phyloP scores from a whole-genome alignment of 2,329 filamentous ascomycete genomes.

The Neoarthrinium moseri region DNA sequence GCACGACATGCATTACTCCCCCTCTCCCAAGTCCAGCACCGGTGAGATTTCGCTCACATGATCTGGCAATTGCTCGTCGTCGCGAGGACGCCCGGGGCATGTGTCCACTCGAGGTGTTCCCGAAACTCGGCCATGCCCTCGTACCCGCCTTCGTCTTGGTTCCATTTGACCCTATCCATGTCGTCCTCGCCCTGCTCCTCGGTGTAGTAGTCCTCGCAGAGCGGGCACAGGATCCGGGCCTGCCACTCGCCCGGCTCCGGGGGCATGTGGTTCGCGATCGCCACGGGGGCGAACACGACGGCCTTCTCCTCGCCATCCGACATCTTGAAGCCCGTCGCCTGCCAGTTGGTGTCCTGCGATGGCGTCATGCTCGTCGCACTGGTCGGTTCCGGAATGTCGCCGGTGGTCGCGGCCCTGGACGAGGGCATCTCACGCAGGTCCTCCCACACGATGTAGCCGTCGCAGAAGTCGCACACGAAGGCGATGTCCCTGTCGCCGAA shows the following conservation, averaged over 20 bases:
- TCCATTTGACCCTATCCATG: slow-evolving; percentile 46
- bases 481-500: slow-evolving; percentile 54
- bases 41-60: slow-evolving; percentile 37
- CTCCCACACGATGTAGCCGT: slow-evolving; percentile 59
- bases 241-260: slow-evolving; percentile 51
- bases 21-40: background rate
- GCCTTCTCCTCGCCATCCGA: slow-evolving; percentile 45
- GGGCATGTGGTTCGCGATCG: slow-evolving; percentile 56
- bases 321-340: slow-evolving; percentile 43
- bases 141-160: slow-evolving; percentile 47
- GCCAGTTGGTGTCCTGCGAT: slow-evolving; percentile 44
- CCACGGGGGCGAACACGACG: slow-evolving; percentile 55
- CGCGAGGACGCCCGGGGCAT: slow-evolving; percentile 37
- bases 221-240: slow-evolving; percentile 51
- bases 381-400: slow-evolving; percentile 18
- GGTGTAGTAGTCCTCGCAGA: slow-evolving; percentile 54
- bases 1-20: no score
- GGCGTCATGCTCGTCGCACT: slow-evolving; percentile 10
- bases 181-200: slow-evolving; percentile 49
- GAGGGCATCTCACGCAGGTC: slow-evolving; percentile 54
- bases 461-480: slow-evolving; percentile 62
- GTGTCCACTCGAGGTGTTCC: slow-evolving; percentile 58
- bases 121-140: slow-evolving; percentile 47
- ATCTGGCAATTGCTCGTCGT: slow-evolving; percentile 39
- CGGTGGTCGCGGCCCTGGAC: slow-evolving; percentile 24